Conservation (phyloP, 2,329 filamentous ascomycete genomes). For the Aureobasidium mangrovei region DNA sequence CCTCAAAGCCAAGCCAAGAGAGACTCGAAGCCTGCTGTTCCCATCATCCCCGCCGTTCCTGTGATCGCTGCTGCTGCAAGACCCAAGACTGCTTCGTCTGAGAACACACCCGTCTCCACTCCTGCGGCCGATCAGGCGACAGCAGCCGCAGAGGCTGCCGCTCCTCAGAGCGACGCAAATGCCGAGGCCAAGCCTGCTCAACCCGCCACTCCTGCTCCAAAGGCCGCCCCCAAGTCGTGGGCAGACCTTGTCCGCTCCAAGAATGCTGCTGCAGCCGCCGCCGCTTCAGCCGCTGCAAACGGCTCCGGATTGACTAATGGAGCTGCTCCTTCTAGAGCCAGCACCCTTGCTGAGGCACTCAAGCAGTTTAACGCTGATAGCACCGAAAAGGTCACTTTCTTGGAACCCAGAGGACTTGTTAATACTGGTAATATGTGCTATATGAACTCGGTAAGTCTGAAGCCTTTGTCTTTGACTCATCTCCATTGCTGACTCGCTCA, state of each 20-base stretch:
- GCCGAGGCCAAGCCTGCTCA: constrained; percentile 30
- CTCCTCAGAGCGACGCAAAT: constrained; percentile 15
- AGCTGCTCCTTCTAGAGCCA: constrained; percentile 38
- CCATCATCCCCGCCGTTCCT: constrained; percentile 43
- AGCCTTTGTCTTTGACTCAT: neutral
- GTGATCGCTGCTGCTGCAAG: constrained; percentile 28
- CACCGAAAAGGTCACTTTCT: constrained; percentile 62
- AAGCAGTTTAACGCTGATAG: constrained; percentile 60
- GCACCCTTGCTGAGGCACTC: constrained; percentile 68
- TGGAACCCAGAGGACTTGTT: constrained; percentile 86
- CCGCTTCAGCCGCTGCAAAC: constrained; percentile 23
- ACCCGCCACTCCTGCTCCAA: constrained; percentile 34
- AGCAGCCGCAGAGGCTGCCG: constrained; percentile 14
- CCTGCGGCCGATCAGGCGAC: constrained; percentile 2
- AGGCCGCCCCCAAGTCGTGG: constrained; percentile 49
- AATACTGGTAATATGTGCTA: constrained; percentile 99
- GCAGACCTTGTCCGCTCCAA: constrained; percentile 56
- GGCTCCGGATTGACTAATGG: constrained; percentile 12
- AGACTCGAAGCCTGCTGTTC: constrained; percentile 40
- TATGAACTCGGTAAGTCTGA: constrained; percentile 76
- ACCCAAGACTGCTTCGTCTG: constrained; percentile 32
- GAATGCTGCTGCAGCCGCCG: constrained; percentile 27
- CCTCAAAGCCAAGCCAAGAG: constrained; percentile 28
- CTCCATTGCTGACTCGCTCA: constrained; percentile 37
- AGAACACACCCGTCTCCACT: constrained; percentile 18